Conservation (phyloP, 2,329 filamentous ascomycete genomes). For the Cordyceps fumosorosea region DNA sequence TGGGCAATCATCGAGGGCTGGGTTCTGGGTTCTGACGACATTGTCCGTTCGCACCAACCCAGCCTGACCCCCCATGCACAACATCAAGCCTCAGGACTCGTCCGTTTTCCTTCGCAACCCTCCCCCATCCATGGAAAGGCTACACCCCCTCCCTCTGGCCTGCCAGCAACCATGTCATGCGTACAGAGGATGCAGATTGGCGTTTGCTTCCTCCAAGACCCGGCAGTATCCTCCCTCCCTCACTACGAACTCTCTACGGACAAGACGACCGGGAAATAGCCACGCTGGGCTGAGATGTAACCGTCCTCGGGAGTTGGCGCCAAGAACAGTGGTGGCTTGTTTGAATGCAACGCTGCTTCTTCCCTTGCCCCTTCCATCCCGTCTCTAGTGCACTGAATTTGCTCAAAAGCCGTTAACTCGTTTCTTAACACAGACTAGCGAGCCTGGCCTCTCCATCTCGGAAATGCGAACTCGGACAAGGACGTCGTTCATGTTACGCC, state of each 20-base stretch:
- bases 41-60: background rate
- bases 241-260: too few species aligned
- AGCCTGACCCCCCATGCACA: constrained; percentile 1
- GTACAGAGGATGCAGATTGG: background rate
- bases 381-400: background rate
- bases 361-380: background rate
- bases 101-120: background rate
- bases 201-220: background rate
- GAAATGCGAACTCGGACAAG: background rate
- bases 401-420: too few species aligned
- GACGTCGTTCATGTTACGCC: background rate
- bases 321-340: background rate
- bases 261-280: background rate
- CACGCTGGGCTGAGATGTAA: background rate
- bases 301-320: background rate
- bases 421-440: background rate
- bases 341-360: background rate
- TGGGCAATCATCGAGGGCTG: background rate
- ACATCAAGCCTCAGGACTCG: background rate
- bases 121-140: too few species aligned
- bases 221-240: too few species aligned
- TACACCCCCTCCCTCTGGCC: too few species aligned
- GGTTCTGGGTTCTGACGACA: too few species aligned
- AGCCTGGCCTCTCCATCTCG: background rate
- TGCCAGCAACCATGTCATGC: background rate